Evolutionary conservation across 352 stramenopile genomes (phyloP).

Genomic region (Plasmopara halstedii): DNA sequence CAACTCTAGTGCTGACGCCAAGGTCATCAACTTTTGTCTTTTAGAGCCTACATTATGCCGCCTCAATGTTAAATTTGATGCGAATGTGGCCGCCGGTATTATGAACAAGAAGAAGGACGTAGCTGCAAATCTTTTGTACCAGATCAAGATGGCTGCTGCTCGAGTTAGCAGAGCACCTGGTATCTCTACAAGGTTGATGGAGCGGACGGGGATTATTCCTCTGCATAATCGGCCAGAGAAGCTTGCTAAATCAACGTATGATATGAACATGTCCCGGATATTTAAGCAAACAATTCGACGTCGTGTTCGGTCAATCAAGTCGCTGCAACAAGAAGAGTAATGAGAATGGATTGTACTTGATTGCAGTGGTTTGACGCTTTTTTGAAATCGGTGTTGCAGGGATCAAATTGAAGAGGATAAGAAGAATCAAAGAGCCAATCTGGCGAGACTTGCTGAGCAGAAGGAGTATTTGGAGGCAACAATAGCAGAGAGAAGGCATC

Average conservation of each 20-base stretch:
- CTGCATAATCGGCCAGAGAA: conserved; percentile 57
- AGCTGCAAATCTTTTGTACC: conserved; percentile 73
- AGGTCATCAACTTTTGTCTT: conserved; percentile 87
- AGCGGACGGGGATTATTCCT: conserved; percentile 36
- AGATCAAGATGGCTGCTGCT: conserved; percentile 67
- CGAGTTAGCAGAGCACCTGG: conserved; percentile 34
- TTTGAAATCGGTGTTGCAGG: conserved; percentile 20
- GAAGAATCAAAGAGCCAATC: conserved; percentile 20
- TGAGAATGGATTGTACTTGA: conserved; percentile 9
- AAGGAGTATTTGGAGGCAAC: conserved; percentile 40
- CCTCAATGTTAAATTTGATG: conserved; percentile 71
- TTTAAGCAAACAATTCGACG: conserved; percentile 67
- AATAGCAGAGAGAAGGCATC: conserved; percentile 63
- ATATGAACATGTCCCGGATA: conserved; percentile 43
- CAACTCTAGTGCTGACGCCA: conserved; percentile 62
- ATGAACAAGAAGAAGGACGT: conserved; percentile 68
- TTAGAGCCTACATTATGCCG: conserved; percentile 69
- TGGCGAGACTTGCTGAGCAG: conserved; percentile 22
- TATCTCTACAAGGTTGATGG: conserved; percentile 46
- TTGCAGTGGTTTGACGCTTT: no score
- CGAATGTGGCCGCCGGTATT: conserved; percentile 61
- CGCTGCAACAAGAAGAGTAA: conserved; percentile 46
- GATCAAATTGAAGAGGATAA: conserved; percentile 32
- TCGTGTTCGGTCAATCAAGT: conserved; percentile 40
- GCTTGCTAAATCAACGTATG: conserved; percentile 49